These are phyloP conservation scores for Spergularia marina DNA, from an alignment of 148 eudicot genomes.

Conservation along the genomic window DNA sequence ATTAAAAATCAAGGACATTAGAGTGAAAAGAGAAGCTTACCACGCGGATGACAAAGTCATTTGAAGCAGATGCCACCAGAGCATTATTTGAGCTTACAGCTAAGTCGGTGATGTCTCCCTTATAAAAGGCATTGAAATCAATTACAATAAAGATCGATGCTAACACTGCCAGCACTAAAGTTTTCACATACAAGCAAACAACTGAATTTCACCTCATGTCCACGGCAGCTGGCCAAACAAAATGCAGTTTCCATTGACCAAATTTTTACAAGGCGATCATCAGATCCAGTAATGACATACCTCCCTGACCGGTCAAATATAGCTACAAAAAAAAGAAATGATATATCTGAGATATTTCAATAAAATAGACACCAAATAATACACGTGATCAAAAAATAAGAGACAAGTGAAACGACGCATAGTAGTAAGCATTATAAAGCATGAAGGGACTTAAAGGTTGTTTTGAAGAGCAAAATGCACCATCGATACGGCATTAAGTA, in stretches of 20 bases:
- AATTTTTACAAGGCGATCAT: constrained; percentile 93
- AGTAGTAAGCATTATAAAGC: neutral
- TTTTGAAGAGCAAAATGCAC: neutral
- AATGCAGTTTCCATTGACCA: constrained; percentile 99
- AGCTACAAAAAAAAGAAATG: constrained; percentile 53
- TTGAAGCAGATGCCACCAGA: constrained; percentile 95
- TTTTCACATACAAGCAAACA: constrained; percentile 18
- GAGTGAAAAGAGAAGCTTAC: constrained; percentile 46
- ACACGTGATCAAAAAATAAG: neutral
- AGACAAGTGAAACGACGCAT: neutral
- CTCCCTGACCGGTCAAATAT: constrained; percentile 90
- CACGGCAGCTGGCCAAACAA: constrained; percentile 93
- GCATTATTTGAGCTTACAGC: constrained; percentile 89
- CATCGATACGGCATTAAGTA: neutral
- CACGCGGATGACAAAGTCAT: constrained; percentile 92
- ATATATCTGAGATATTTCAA: constrained; percentile 2
- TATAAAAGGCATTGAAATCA: constrained; percentile 15
- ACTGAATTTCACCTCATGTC: constrained; percentile 76
- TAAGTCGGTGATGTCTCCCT: constrained; percentile 98
- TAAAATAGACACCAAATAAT: neutral
- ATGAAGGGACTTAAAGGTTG: neutral
- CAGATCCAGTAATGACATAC: constrained; percentile 95
- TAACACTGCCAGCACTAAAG: neutral
- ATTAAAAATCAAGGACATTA: constrained; percentile 5
- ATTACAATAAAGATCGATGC: constrained; percentile 10